A percentile compares a stretch with the other conserved stretches of the same genome.
Conservation (phyloP, 306 rosid genomes). For the Quercus rubra region DNA sequence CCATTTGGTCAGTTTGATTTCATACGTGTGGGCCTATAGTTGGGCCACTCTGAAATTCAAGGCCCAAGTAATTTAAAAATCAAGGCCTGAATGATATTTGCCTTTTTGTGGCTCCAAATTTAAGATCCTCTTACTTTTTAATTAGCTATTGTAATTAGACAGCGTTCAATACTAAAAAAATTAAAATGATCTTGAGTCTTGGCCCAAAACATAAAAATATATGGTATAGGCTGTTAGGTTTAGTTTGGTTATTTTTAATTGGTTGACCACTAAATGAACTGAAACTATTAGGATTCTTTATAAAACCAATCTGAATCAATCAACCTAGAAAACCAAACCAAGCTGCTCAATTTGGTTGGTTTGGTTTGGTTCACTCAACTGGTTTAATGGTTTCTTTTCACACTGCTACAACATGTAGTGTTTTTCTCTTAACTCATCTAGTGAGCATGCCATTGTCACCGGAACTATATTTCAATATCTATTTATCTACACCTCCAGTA, state of each 20-base stretch:
- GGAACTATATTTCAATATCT: not conserved
- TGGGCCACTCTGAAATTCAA: not conserved
- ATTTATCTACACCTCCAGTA: not conserved
- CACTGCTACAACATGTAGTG: not conserved
- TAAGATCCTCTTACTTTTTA: not conserved
- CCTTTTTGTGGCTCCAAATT: not conserved
- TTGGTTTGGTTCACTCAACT: not conserved
- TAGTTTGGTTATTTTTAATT: not conserved
- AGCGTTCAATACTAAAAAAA: not conserved
- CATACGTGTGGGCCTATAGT: not conserved
- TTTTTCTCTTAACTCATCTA: not conserved
- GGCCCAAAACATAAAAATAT: not conserved
- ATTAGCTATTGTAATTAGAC: not conserved
- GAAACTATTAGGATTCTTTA: not conserved
- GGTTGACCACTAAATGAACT: not conserved
- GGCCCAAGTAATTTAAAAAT: not conserved
- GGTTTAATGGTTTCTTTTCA: not conserved
- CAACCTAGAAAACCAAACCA: not conserved
- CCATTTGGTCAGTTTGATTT: not conserved
- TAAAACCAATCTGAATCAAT: not conserved
- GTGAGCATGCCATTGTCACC: slow-evolving; percentile 9
- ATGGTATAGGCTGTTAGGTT: not conserved
- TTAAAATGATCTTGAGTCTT: too few species aligned
- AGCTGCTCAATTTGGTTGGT: not conserved
- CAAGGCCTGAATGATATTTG: not conserved